Evolutionary conservation across 129 eudicot species (phyloP).

Genomic region (Artemisia tridentata): DNA sequence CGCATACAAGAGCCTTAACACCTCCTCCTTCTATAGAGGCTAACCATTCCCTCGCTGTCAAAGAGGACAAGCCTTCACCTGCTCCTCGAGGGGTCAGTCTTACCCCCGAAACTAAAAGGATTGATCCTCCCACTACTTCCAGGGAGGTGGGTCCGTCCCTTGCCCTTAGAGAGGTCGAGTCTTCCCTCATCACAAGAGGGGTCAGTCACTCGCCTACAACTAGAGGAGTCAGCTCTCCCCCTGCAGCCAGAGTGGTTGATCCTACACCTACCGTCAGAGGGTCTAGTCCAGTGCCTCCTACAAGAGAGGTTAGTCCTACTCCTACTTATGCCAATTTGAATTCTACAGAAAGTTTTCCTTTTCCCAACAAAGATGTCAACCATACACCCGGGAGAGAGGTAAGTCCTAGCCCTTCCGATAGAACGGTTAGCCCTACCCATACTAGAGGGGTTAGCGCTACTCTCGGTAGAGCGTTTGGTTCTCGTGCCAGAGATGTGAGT

Average conservation of each 20-base stretch:
- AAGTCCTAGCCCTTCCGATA: neutral
- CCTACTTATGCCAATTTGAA: constrained; percentile 4
- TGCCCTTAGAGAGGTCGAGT: neutral
- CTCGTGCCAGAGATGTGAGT: constrained; percentile 46
- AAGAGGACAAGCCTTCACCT: neutral
- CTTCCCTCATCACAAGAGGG: neutral
- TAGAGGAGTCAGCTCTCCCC: neutral
- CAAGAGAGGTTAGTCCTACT: constrained; percentile 1
- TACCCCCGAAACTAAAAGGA: neutral
- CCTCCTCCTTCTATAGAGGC: constrained; percentile 13
- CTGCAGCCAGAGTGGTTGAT: neutral
- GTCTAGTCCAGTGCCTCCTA: neutral
- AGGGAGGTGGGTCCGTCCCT: neutral
- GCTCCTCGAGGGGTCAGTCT: constrained; percentile 1
- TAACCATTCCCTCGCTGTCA: constrained; percentile 9
- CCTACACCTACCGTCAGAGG: neutral
- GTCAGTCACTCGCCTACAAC: neutral
- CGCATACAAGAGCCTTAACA: neutral
- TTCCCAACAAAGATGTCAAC: neutral
- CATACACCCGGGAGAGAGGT: neutral
- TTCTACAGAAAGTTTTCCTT: neutral
- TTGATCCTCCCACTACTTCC: neutral
- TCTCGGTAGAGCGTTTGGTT: constrained; percentile 41
- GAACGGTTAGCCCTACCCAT: constrained; percentile 32
- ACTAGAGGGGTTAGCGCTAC: constrained; percentile 34